Evolutionary conservation across 257 asterid genomes (phyloP).

Genomic region (Solanum sitiens): DNA sequence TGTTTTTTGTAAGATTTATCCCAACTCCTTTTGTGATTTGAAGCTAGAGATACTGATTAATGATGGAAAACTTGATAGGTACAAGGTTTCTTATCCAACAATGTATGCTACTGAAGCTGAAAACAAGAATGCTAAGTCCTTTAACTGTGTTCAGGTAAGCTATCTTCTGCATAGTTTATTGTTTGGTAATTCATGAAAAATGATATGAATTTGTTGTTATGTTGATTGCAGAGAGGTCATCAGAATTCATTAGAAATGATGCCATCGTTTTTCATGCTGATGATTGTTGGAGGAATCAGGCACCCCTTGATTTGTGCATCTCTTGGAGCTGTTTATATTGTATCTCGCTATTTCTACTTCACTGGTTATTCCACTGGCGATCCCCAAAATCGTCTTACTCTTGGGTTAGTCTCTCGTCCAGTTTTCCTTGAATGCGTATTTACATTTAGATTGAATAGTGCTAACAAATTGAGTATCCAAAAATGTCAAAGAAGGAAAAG

Average conservation of each 20-base stretch:
- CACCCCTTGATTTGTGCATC: constrained; percentile 58
- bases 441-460: not conserved
- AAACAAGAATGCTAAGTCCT: constrained; percentile 75
- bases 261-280: constrained; percentile 55
- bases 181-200: not conserved
- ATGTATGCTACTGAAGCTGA: constrained; percentile 80
- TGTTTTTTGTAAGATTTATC: not conserved
- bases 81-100: constrained; percentile 65
- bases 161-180: not conserved
- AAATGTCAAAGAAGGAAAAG: not conserved
- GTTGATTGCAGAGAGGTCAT: constrained; percentile 75
- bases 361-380: constrained; percentile 73
- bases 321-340: constrained; percentile 37
- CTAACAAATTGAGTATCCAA: not conserved
- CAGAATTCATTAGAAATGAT: constrained; percentile 88
- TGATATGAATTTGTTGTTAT: not conserved
- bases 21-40: not conserved
- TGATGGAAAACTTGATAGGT: constrained; percentile 31
- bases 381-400: constrained; percentile 45
- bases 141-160: constrained; percentile 83
- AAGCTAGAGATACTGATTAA: not conserved
- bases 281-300: constrained; percentile 62
- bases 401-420: constrained; percentile 43
- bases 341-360: constrained; percentile 67
- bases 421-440: not conserved